Base-by-base conservation (phyloP, 2,329 filamentous ascomycete genomes). In the Ciborinia camelliae region DNA sequence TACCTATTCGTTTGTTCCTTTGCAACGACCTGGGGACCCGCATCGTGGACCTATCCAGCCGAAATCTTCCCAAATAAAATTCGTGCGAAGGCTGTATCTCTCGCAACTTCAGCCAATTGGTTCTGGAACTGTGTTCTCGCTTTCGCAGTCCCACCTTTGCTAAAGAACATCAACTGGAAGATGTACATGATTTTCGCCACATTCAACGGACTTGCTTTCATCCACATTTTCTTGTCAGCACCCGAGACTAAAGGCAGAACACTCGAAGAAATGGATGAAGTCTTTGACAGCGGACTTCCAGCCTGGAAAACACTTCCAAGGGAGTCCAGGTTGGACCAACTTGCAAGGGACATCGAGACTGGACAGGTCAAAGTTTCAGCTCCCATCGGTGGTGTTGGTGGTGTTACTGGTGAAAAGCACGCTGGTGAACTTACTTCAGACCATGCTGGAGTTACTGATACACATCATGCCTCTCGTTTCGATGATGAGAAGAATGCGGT, bases 81-180 rank as follows among this genome's bases (percentile, higher is more conserved):
- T 64, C 84, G 90, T 70, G 89, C 90, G 51, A 90, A 90, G 73
- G 86, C 85, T 53, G 90, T 91, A 80, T 90, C 88, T 1, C 78
- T 92, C 4, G 87, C 89, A 8, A 91, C 90, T 4, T 85, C 89
- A 1, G 84, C 88, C 47, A 93, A 93, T 77, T 93, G 90, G 90
- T 76, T 88, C 12, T 79, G 88, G 68, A 93, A 92, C 76, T 93
- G 90, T 82, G 0, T 83, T 0, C 78, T 88, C 4, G 81, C 81
- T 15, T 83, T 84, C 65, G 80, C 76, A 10, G 81, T 83, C 4
- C 81, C 82, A 0, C 81, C 80, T 0, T 73, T 82, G 50, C 71
- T 83, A 23, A 79, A 77, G 74, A 81, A 81, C 63, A 86, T 70
- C 66, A 68, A 65, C 65, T 60, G 63, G 63, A 65, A 65, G 45